Base-by-base conservation (phyloP, 352 stramenopile genomes). In the Peronospora destructor region DNA sequence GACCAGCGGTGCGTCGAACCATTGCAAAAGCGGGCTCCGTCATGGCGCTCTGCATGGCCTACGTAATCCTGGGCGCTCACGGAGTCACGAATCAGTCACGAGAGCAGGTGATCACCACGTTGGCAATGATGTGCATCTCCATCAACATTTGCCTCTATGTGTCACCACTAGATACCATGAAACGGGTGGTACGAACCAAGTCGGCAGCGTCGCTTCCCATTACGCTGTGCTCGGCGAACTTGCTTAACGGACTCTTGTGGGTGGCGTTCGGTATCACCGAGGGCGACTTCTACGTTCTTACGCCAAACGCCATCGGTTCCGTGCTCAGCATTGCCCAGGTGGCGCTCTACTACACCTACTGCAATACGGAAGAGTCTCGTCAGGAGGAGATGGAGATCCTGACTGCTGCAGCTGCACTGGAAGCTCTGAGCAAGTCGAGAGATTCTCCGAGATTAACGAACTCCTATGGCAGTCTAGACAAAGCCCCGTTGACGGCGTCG, bases 241-340 rank as follows among this genome's bases (percentile, higher is more conserved):
- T 68, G 8, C 36, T 77, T 29, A 84, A 75, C 48, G 71, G 75
- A 17, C 49, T 63, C 28, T 59, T 76, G 0, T 84, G 73, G 73
- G 57, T 72, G 23, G 48, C 64, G 0, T 84, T 81, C 39, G 63
- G 66, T 1, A 52, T 68, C 16, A 63, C 65, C 0, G 60, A 73
- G 21, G 49, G 60, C 29, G 66, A 84, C 43, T 61, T 56, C 25
- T 71, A 67, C 35, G 64, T 81, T 26, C 50, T 77, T 13, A 63
- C 53, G 3, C 64, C 67, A 11, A 78, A 66, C 16, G 59, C 66
- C 9, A 62, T 77, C 30, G 73, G 71, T 3, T 70, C 56, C 10
- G 52, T 60, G 30, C 49, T 84, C 1, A 70, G 73, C 35, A 32
- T 60, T 12, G 54, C 55, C 4, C 72, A 84, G 21, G 38, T 80